Percentiles rank a stretch among this genome's conserved stretches.
phyloP scores from a whole-genome alignment of 176 grass and related monocot genomes.

The Oryza coarctata region DNA sequence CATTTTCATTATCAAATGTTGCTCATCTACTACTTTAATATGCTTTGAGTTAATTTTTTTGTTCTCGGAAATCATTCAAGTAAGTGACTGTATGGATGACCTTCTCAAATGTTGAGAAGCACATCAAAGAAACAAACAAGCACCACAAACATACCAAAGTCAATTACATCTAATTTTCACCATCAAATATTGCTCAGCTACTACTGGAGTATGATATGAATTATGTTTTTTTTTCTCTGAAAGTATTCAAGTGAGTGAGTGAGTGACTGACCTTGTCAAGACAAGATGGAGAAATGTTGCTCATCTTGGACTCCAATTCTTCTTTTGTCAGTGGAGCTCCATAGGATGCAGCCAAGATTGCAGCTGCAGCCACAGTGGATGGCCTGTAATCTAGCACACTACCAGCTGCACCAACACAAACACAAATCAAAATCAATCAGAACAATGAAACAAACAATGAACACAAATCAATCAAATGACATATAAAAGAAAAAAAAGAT shows the following conservation, averaged over 20 bases:
- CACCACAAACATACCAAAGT: too few relatives aligned
- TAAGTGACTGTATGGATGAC: too few relatives aligned
- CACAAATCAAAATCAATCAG: slow-evolving; percentile 11
- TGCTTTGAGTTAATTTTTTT: too few relatives aligned
- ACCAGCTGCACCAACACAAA: slow-evolving; percentile 36
- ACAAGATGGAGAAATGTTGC: slow-evolving; percentile 45
- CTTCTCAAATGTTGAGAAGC: too few relatives aligned
- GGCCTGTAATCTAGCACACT: slow-evolving; percentile 68
- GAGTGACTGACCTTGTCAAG: slow-evolving; percentile 49
- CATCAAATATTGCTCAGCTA: too few relatives aligned
- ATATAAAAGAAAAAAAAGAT: background rate
- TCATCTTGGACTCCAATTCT: slow-evolving; percentile 56
- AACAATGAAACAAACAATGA: slow-evolving; percentile 19
- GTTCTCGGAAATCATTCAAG: too few relatives aligned
- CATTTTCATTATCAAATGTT: slow-evolving; percentile 1
- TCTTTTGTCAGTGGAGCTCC: slow-evolving; percentile 54
- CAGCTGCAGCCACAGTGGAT: slow-evolving; percentile 68
- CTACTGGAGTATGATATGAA: too few relatives aligned
- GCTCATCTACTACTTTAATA: too few relatives aligned
- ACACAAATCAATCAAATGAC: background rate
- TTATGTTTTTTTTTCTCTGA: too few relatives aligned
- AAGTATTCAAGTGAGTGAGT: background rate
- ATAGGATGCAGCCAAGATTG: slow-evolving; percentile 67
- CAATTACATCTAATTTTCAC: too few relatives aligned
- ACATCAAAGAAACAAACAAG: slow-evolving; percentile 38